Evolutionary conservation across 116 monocot species (phyloP).

Genomic region (Phalaenopsis hybrid): DNA sequence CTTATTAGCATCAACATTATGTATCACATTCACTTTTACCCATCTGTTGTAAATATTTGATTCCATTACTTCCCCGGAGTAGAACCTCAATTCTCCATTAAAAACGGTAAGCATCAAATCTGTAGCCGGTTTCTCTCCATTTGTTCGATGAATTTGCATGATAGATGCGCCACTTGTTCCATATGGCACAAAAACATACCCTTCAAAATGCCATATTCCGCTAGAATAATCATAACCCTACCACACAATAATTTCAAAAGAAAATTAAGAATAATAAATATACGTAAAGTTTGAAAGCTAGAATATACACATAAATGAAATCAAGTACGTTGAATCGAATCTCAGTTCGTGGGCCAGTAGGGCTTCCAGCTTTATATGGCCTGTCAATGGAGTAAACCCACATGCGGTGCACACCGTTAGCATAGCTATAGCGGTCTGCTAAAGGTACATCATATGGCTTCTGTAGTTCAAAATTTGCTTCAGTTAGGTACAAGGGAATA

Average conservation of each 20-base stretch:
- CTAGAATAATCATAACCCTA: slow-evolving; percentile 28
- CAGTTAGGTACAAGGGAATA: neutral
- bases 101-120: slow-evolving; percentile 9
- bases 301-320: neutral
- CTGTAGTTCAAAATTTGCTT: neutral
- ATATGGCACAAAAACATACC: slow-evolving; percentile 15
- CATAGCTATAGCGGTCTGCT: neutral
- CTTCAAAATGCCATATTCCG: slow-evolving; percentile 32
- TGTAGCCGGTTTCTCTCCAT: neutral
- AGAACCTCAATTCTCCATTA: slow-evolving; percentile 4
- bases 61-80: neutral
- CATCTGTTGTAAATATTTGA: slow-evolving; percentile 10
- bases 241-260: neutral
- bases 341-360: neutral
- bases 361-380: slow-evolving; percentile 2
- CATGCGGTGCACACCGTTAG: slow-evolving; percentile 15
- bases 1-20: slow-evolving; percentile 16
- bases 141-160: slow-evolving; percentile 17
- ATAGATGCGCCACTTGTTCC: slow-evolving; percentile 17
- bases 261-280: neutral
- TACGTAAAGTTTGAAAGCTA: neutral
- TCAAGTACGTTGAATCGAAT: neutral
- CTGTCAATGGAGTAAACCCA: slow-evolving; percentile 15
- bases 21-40: slow-evolving; percentile 22
- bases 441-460: neutral